Evolutionary conservation across 2,329 filamentous ascomycete species (phyloP).

Genomic region (Penicillium concentricum): DNA sequence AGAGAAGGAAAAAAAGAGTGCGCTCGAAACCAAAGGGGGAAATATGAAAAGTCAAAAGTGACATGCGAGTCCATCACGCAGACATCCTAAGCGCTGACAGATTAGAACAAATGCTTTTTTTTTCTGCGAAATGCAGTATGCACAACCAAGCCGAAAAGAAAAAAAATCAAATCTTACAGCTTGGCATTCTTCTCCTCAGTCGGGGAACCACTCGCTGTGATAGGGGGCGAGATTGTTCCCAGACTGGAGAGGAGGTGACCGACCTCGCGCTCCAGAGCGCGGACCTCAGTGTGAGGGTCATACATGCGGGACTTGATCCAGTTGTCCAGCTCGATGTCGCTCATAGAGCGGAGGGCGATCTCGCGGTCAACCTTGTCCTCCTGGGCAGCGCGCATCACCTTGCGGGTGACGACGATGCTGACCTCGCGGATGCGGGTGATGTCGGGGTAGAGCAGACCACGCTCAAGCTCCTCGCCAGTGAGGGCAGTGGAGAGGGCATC

Average conservation of each 20-base stretch:
- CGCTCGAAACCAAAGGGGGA: slow-evolving; percentile 17
- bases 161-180: slow-evolving; percentile 29
- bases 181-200: slow-evolving; percentile 35
- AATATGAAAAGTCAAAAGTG: not conserved
- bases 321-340: slow-evolving; percentile 44
- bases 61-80: slow-evolving; percentile 16
- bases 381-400: slow-evolving; percentile 90
- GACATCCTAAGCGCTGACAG: slow-evolving; percentile 12
- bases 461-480: slow-evolving; percentile 74
- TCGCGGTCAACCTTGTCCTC: slow-evolving; percentile 67
- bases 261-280: slow-evolving; percentile 48
- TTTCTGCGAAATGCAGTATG: not conserved
- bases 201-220: slow-evolving; percentile 25
- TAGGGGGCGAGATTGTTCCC: slow-evolving; percentile 22
- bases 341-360: slow-evolving; percentile 44
- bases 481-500: slow-evolving; percentile 76
- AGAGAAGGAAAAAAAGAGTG: not conserved
- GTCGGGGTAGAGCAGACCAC: slow-evolving; percentile 85
- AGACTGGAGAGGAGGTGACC: slow-evolving; percentile 42
- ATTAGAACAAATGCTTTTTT: slow-evolving; percentile 15
- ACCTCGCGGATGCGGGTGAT: slow-evolving; percentile 91
- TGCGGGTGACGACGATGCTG: slow-evolving; percentile 78
- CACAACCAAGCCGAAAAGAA: not conserved
- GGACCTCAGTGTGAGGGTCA: slow-evolving; percentile 49
- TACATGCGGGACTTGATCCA: slow-evolving; percentile 53